Percentiles rank a stretch among this genome's conserved stretches.
Evolutionary conservation across 306 rosid genomes (phyloP).

Genomic region (Prinsepia uniflora): DNA sequence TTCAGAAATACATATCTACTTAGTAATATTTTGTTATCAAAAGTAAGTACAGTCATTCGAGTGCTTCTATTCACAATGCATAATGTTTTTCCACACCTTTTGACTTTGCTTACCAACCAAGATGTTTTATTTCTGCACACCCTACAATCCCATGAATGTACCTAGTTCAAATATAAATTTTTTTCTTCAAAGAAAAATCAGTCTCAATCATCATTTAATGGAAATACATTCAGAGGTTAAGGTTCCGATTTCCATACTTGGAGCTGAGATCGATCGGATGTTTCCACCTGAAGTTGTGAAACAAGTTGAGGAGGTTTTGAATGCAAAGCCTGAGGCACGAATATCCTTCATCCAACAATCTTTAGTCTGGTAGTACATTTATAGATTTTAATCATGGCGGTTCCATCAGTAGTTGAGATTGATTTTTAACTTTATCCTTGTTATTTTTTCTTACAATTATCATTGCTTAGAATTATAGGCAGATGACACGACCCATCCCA

Average conservation of each 20-base stretch:
- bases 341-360: background rate
- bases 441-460: too few species aligned
- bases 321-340: slow-evolving; percentile 42
- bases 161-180: too few species aligned
- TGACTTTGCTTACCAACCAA: too few species aligned
- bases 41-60: background rate
- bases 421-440: too few species aligned
- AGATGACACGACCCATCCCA: too few species aligned
- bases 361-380: background rate
- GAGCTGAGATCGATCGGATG: slow-evolving; percentile 40
- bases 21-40: background rate
- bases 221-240: slow-evolving; percentile 42
- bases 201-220: background rate
- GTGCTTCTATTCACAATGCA: background rate
- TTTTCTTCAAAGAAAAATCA: background rate
- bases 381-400: background rate
- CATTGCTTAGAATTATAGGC: too few species aligned
- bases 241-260: slow-evolving; percentile 46
- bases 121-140: too few species aligned
- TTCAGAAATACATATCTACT: background rate
- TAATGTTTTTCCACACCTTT: too few species aligned
- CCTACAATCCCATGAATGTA: too few species aligned
- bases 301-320: slow-evolving; percentile 34
- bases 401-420: too few species aligned
- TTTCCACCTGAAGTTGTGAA: slow-evolving; percentile 40